Evolutionary conservation across 139 green algal species (phyloP).

Genomic region (Coccomyxa sp.): DNA sequence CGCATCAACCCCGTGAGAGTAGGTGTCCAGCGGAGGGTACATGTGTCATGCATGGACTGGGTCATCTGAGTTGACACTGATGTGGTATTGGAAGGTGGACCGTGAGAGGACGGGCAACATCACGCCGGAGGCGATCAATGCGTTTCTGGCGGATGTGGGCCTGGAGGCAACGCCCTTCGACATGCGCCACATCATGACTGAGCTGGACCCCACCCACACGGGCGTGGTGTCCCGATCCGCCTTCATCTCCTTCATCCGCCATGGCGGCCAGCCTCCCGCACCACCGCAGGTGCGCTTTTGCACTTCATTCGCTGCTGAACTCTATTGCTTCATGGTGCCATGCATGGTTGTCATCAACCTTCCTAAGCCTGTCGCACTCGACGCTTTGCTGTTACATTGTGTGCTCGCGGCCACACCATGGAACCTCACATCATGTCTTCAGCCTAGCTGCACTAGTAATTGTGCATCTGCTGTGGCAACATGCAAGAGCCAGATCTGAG

Average conservation of each 20-base stretch:
- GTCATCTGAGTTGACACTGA: background rate
- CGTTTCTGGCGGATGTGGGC: conserved; percentile 37
- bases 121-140: conserved; percentile 7
- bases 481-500: no score
- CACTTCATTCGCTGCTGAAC: no score
- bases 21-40: background rate
- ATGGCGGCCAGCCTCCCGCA: conserved; percentile 21
- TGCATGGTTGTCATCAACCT: no score
- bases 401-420: no score
- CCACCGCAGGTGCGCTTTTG: background rate
- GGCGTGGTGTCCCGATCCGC: conserved; percentile 27
- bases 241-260: conserved; percentile 41
- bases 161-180: conserved; percentile 31
- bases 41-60: background rate
- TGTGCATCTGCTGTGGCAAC: no score
- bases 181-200: conserved; percentile 28
- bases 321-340: no score
- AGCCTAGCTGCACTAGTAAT: no score
- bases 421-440: no score
- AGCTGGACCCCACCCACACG: conserved; percentile 28
- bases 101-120: conserved; percentile 1
- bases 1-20: background rate
- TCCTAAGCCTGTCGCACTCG: no score
- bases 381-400: no score
- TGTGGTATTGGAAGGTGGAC: conserved; percentile 12